phyloP scores from a whole-genome alignment of 2,329 filamentous ascomycete genomes.

The Aureobasidium sp. region DNA sequence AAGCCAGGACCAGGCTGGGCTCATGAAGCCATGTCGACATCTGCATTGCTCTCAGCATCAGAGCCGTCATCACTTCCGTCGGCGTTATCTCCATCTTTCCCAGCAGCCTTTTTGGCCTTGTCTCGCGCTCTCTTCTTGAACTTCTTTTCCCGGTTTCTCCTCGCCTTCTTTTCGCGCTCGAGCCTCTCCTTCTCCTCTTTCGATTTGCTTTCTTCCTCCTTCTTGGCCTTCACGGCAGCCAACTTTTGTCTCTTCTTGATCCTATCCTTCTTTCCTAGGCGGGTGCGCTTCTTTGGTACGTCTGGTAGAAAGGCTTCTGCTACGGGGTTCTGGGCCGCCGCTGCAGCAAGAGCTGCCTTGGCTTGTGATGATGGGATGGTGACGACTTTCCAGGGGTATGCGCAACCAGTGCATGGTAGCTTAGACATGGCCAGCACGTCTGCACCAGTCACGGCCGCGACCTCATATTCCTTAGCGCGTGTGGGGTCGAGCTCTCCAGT shows the following conservation, averaged over 20 bases:
- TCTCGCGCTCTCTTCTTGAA: constrained; percentile 28
- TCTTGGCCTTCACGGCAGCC: constrained; percentile 18
- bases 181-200: constrained; percentile 24
- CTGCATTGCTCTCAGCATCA: not conserved
- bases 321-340: not conserved
- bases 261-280: constrained; percentile 26
- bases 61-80: not conserved
- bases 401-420: constrained; percentile 18
- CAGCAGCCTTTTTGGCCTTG: constrained; percentile 27
- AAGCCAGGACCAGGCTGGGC: not conserved
- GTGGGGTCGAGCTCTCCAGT: constrained; percentile 8
- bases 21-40: constrained; percentile 6
- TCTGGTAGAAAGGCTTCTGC: constrained; percentile 7
- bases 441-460: constrained; percentile 19
- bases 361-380: constrained; percentile 15
- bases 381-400: constrained; percentile 23
- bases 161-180: constrained; percentile 27
- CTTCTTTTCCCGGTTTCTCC: constrained; percentile 29
- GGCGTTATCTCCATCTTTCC: not conserved
- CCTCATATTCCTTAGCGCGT: constrained; percentile 10
- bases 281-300: constrained; percentile 19
- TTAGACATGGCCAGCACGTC: constrained; percentile 18
- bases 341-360: constrained; percentile 3
- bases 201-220: constrained; percentile 19
- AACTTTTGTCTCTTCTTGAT: constrained; percentile 22